A percentile compares a stretch with the other conserved stretches of the same genome.
Conservation (phyloP, 805 yeast genomes). For the Teunomyces funiuensis region DNA sequence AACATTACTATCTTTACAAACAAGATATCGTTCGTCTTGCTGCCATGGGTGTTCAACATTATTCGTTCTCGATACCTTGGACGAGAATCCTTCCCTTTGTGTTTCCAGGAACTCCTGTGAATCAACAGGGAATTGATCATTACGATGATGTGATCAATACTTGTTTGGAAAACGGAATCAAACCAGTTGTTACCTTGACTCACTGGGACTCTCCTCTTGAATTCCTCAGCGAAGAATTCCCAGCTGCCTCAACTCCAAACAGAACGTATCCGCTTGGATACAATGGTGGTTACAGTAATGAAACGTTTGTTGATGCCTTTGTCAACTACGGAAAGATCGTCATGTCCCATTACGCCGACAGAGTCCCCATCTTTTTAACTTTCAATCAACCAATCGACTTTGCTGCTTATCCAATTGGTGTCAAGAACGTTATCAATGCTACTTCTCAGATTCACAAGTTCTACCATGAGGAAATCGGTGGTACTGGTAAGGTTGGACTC, state of each 20-base stretch:
- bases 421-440: slow-evolving; percentile 26
- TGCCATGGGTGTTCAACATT: slow-evolving; percentile 29
- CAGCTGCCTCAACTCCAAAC: not conserved
- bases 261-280: slow-evolving; percentile 10
- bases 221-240: slow-evolving; percentile 6
- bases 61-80: slow-evolving; percentile 36
- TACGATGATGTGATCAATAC: slow-evolving; percentile 20
- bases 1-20: slow-evolving; percentile 32
- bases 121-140: slow-evolving; percentile 21
- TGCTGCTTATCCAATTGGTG: slow-evolving; percentile 18
- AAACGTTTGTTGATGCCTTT: slow-evolving; percentile 27
- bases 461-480: slow-evolving; percentile 22
- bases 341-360: slow-evolving; percentile 26
- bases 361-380: slow-evolving; percentile 30
- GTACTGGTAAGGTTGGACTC: slow-evolving; percentile 22
- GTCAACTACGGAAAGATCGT: slow-evolving; percentile 30
- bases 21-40: slow-evolving; percentile 31
- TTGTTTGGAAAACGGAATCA: slow-evolving; percentile 18
- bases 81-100: slow-evolving; percentile 33
- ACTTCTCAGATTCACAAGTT: slow-evolving; percentile 20
- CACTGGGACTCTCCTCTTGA: slow-evolving; percentile 33
- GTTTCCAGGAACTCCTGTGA: slow-evolving; percentile 27
- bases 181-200: slow-evolving; percentile 31
- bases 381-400: slow-evolving; percentile 30
- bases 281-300: slow-evolving; percentile 25